phyloP scores from a whole-genome alignment of 192 early-diverging fungal genomes.

The Linderina pennispora region DNA sequence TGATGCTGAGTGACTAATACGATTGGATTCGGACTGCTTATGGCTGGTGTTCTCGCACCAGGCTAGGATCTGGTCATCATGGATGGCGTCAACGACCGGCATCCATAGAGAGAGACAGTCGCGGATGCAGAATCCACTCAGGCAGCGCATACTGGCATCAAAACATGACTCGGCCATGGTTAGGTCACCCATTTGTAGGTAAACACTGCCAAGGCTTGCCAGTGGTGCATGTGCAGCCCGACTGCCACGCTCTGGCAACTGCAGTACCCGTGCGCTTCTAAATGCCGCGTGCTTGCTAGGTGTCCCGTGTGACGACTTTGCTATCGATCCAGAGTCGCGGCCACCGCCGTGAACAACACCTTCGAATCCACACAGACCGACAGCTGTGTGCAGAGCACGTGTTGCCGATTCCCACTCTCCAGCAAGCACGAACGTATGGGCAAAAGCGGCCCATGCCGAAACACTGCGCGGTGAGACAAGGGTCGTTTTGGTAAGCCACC shows the following conservation, averaged over 20 bases:
- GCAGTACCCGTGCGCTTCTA: no score
- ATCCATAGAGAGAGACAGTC: slow-evolving; percentile 26
- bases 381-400: slow-evolving; percentile 39
- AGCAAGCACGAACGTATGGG: slow-evolving; percentile 36
- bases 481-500: slow-evolving; percentile 47
- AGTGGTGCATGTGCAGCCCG: slow-evolving; percentile 39
- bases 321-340: slow-evolving; percentile 2
- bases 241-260: no score
- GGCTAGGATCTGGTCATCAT: slow-evolving; percentile 3
- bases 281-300: slow-evolving; percentile 14
- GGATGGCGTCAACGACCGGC: slow-evolving; percentile 5
- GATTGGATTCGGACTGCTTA: no score
- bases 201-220: slow-evolving; percentile 40
- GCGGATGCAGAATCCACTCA: slow-evolving; percentile 17
- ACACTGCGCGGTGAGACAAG: slow-evolving; percentile 36
- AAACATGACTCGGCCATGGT: slow-evolving; percentile 44
- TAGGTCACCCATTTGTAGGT: slow-evolving; percentile 41
- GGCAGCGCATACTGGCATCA: slow-evolving; percentile 35
- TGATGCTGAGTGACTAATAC: no score
- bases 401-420: slow-evolving; percentile 48
- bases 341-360: slow-evolving; percentile 29
- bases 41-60: no score
- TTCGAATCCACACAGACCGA: slow-evolving; percentile 42
- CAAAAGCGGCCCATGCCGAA: slow-evolving; percentile 46
- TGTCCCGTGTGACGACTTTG: slow-evolving; percentile 1